These are phyloP conservation scores for Apiospora rasikravindrae DNA, from an alignment of 2,329 filamentous ascomycete genomes.

Conservation along the genomic window DNA sequence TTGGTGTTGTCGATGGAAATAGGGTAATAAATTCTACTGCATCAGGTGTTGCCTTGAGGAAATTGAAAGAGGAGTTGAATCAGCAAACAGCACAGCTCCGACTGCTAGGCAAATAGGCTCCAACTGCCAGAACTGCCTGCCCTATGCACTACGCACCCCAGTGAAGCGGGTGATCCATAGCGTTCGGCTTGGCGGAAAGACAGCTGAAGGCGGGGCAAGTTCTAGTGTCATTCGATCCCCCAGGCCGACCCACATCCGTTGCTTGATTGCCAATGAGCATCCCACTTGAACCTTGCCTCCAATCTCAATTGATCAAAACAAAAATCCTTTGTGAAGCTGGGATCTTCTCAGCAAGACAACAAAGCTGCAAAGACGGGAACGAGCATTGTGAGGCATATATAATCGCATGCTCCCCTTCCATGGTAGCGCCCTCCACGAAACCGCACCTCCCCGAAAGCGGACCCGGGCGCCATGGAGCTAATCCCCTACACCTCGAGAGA, in stretches of 20 bases:
- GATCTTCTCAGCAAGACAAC: not conserved
- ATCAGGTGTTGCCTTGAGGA: not conserved
- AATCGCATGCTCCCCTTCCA: not conserved
- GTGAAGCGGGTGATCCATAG: not conserved
- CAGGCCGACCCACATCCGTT: not conserved
- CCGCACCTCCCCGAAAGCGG: not conserved
- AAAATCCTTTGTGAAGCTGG: not conserved
- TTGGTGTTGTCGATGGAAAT: not conserved
- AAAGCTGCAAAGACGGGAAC: not conserved
- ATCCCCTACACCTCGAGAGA: conserved; percentile 77
- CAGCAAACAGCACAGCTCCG: not conserved
- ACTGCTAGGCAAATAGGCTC: not conserved
- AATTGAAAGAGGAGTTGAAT: not conserved
- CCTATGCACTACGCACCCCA: not conserved
- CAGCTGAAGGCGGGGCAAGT: conserved; percentile 3
- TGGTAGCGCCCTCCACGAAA: not conserved
- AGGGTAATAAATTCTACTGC: no score
- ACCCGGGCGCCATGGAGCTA: conserved; percentile 60
- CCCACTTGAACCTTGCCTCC: not conserved
- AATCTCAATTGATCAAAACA: conserved; percentile 5
- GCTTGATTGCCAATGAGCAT: not conserved
- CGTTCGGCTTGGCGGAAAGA: not conserved
- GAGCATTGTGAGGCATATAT: not conserved
- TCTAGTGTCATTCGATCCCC: conserved; percentile 14
- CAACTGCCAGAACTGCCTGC: not conserved